Evolutionary conservation across 176 grass and related monocot species (phyloP).

Genomic region (Themeda triandra): DNA sequence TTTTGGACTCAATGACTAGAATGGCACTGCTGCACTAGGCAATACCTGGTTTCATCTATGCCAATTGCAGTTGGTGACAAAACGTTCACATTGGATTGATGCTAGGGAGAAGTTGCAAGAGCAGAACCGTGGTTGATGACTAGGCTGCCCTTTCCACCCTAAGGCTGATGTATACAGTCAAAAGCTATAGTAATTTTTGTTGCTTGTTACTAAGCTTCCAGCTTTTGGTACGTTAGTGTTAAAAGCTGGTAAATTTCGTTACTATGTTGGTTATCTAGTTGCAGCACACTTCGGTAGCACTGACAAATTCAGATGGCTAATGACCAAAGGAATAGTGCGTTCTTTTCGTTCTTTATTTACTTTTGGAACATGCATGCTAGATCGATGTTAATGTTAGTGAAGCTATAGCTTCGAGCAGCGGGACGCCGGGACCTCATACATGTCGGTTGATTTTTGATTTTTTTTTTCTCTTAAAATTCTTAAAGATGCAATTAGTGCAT

Average conservation of each 20-base stretch:
- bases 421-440: too few species aligned
- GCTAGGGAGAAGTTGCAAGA: background rate
- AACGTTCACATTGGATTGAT: slow-evolving; percentile 7
- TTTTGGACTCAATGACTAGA: background rate
- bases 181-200: slow-evolving; percentile 24
- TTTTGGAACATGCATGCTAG: background rate
- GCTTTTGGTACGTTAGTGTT: background rate
- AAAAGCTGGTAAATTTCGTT: background rate
- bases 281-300: slow-evolving; percentile 12
- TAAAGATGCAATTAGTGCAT: background rate
- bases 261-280: slow-evolving; percentile 25
- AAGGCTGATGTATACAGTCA: background rate
- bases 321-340: background rate
- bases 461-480: background rate
- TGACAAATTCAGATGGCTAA: background rate
- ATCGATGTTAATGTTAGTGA: background rate
- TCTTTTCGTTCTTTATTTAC: background rate
- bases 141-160: slow-evolving; percentile 10
- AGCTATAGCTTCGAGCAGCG: background rate
- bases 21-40: background rate
- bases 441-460: too few species aligned
- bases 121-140: slow-evolving; percentile 26
- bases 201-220: background rate
- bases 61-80: background rate
- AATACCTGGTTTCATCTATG: background rate